Base-by-base conservation (phyloP, 768 basidiomycete species). In the Lentinula guzmanii region DNA sequence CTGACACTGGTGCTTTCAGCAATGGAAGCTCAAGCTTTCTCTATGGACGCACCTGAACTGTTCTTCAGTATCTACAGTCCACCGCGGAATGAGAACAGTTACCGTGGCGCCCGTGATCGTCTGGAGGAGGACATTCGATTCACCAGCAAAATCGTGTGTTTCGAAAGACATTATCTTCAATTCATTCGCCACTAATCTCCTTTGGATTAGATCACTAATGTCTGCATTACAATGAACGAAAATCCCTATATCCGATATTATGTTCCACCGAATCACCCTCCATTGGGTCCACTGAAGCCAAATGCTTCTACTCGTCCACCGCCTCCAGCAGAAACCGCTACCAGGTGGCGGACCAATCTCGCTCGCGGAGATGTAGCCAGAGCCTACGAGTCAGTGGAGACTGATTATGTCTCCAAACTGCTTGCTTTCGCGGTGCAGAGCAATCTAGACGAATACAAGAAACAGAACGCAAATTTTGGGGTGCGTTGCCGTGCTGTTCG, bases 201-300 rank as follows among this genome's bases (percentile, higher is more conserved):
- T 60, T 48, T 61, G 52, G 59, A 45, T 52, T 67, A 90, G 95
- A 88, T 99, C 65, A 73, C 93, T 31, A 97, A 98, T 67, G 74
- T 95, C 3, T 93, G 95, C 72, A 89, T 97, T 15, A 85, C 92
- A 0, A 74, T 98, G 33, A 90, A 93, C 67, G 97, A 99, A 71
- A 92, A 88, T 68, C 97, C 97, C 0, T 89, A 84, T 70, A 88
- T 98, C 65, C 89, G 96, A 35, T 98, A 96, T 75, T 98, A 97
- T 71, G 75, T 91, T 57, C 93, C 96, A 4, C 76, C 85, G 11
- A 83, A 90, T 64, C 93, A 95, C 67, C 79, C 80, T 2, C 95
- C 95, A 1, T 80, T 98, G 13, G 93, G 94, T 13, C 84, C 94
- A 2, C 84, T 98, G 58, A 87, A 88, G 60, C 88, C 87, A 2